Evolutionary conservation across 2,329 filamentous ascomycete species (phyloP).

Genomic region (Emmonsiellopsis sp.): DNA sequence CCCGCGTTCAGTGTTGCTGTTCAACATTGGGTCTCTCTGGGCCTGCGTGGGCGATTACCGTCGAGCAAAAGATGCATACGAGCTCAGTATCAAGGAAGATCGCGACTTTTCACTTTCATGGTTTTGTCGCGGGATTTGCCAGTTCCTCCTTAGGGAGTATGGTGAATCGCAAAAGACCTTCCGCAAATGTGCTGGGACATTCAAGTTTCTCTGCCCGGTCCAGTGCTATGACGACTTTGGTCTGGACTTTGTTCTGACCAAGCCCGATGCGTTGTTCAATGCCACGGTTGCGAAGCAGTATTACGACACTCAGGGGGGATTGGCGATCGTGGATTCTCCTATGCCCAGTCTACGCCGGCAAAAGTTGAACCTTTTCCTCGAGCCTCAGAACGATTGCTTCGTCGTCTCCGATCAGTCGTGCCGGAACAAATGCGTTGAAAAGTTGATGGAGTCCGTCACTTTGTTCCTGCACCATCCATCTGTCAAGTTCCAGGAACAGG

Average conservation of each 20-base stretch:
- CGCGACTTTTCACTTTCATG: slow-evolving; percentile 1
- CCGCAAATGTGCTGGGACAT: background rate
- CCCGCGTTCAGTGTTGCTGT: slow-evolving; percentile 1
- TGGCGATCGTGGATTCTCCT: background rate
- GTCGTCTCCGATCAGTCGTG: background rate
- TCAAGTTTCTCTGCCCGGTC: background rate
- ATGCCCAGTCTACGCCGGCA: background rate
- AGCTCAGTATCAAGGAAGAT: slow-evolving; percentile 3
- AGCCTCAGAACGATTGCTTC: slow-evolving; percentile 1
- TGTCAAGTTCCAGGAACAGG: background rate
- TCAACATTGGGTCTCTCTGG: slow-evolving; percentile 8
- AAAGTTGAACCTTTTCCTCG: background rate
- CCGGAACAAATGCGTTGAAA: background rate
- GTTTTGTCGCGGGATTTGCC: slow-evolving; percentile 2
- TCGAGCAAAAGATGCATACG: slow-evolving; percentile 5
- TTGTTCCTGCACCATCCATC: background rate
- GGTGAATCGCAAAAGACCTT: background rate
- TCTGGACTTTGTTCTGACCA: slow-evolving; percentile 8
- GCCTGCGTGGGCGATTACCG: background rate
- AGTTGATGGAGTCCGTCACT: background rate
- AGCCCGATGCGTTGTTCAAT: slow-evolving; percentile 8
- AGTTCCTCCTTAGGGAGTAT: slow-evolving; percentile 1
- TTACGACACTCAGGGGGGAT: background rate
- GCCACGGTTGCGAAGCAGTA: background rate
- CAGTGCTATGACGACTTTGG: slow-evolving; percentile 1